Evolutionary conservation across 495 filamentous ascomycete species (phyloP), one percentile per base, ranked within the genome.

Genomic region (Polyplosphaeria fusca): DNA sequence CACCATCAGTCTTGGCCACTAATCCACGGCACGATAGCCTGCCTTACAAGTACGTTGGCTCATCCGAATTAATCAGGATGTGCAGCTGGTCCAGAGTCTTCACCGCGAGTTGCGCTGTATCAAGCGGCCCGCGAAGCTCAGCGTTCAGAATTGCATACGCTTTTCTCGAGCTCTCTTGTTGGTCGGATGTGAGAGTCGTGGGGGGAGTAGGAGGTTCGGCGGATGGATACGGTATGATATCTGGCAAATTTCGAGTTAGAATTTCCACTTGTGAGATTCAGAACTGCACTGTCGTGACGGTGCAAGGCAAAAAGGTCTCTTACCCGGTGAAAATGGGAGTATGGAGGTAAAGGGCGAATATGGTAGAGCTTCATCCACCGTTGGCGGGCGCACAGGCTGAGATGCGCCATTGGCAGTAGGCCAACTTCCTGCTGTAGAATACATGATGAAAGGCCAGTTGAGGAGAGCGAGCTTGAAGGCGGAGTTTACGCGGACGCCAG

Each of bases 281-380:
- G n/a, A n/a, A n/a, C n/a, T n/a, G n/a, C n/a, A n/a, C n/a, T n/a
- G n/a, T n/a, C n/a, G n/a, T n/a, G n/a, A n/a, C n/a, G n/a, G n/a
- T n/a, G n/a, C n/a, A n/a, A n/a, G n/a, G n/a, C n/a, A n/a, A n/a
- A n/a, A n/a, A n/a, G 20, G 39, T 12, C 41, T 48, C 65, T 52
- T 75, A 95, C 93, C 85, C 56, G 92, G 77, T 57, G 84, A 84
- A 72, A 96, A 95, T 3, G 94, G 86, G 46, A 91, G 80, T 50
- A 96, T 83, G 20, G 89, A 94, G 20, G 88, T 89, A 70, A 96
- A 85, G 2, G 93, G 91, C 14, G 94, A 92, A 71, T 86, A 96
- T 30, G 89, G 89, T 39, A 99, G 75, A 9, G 92, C 92, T 66
- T 97, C 88, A 52, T 88, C 83, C 12, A 97, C 83, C 37, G 72